Percentiles rank a stretch among this genome's conserved stretches.
These are phyloP conservation scores for Talaromyces proteolyticus DNA, from an alignment of 495 filamentous ascomycete species.

Conservation along the genomic window DNA sequence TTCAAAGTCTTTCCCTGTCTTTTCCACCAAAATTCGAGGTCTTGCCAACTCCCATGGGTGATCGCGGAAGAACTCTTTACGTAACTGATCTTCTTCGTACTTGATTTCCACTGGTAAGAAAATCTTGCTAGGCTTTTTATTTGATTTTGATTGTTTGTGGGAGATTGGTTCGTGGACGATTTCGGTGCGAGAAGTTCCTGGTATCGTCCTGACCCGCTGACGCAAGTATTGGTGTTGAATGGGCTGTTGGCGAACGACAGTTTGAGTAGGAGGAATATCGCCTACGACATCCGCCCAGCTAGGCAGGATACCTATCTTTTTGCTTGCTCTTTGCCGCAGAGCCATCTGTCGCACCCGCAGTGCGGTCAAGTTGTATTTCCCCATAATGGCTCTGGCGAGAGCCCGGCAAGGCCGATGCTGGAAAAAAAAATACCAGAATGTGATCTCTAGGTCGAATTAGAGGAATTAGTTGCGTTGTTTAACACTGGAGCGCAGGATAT, in stretches of 20 bases:
- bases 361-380: constrained; percentile 67
- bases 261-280: constrained; percentile 73
- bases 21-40: constrained; percentile 77
- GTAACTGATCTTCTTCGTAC: constrained; percentile 82
- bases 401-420: background rate
- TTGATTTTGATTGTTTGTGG: constrained; percentile 30
- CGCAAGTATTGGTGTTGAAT: constrained; percentile 56
- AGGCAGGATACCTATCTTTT: constrained; percentile 47
- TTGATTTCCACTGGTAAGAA: constrained; percentile 73
- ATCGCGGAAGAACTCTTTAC: constrained; percentile 77
- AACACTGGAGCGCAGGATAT: too few species aligned
- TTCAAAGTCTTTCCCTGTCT: constrained; percentile 73
- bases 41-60: constrained; percentile 97
- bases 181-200: constrained; percentile 24
- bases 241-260: constrained; percentile 62
- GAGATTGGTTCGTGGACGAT: constrained; percentile 29
- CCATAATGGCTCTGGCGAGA: constrained; percentile 38
- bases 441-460: background rate
- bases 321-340: constrained; percentile 46
- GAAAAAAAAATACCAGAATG: background rate
- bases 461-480: too few species aligned
- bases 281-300: constrained; percentile 72
- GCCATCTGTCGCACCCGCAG: constrained; percentile 67
- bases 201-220: constrained; percentile 38
- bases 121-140: constrained; percentile 62